Evolutionary conservation across 257 asterid genomes (phyloP).

Genomic region (Solanum acaule): DNA sequence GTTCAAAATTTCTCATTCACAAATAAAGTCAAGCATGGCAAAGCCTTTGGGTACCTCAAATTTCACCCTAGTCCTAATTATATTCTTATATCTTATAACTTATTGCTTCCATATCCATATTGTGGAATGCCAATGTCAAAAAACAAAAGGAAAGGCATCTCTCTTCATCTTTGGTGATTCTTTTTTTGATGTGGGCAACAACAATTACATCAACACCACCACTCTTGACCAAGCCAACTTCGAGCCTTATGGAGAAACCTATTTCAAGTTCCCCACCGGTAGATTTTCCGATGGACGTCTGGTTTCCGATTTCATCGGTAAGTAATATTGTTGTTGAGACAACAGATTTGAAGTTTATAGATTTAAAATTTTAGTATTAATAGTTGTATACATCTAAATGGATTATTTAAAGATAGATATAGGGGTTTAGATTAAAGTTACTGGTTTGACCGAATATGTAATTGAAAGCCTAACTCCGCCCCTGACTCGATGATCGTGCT

Average conservation of each 20-base stretch:
- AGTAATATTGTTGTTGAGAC: not conserved
- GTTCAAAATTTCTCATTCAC: not conserved
- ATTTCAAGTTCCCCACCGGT: constrained; percentile 51
- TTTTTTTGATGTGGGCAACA: constrained; percentile 59
- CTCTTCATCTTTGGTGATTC: constrained; percentile 65
- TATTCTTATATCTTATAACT: not conserved
- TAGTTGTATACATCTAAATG: not conserved
- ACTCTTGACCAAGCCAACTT: constrained; percentile 57
- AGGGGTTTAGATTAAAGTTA: not conserved
- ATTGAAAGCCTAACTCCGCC: not conserved
- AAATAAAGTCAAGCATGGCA: not conserved
- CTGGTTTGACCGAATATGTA: not conserved
- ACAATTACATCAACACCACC: constrained; percentile 67
- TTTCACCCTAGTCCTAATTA: not conserved
- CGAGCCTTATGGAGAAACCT: constrained; percentile 55
- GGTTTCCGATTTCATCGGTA: constrained; percentile 57
- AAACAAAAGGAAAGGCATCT: not conserved
- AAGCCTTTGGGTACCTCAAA: not conserved
- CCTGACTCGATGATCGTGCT: not conserved
- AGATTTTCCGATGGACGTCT: constrained; percentile 78
- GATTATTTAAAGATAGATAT: not conserved
- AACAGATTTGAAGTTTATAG: not conserved
- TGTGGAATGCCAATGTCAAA: not conserved
- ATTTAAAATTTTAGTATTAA: not conserved
- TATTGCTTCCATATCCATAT: not conserved